Base-by-base conservation (phyloP, 2,329 filamentous ascomycete genomes). In the Colletotrichum falcatum region DNA sequence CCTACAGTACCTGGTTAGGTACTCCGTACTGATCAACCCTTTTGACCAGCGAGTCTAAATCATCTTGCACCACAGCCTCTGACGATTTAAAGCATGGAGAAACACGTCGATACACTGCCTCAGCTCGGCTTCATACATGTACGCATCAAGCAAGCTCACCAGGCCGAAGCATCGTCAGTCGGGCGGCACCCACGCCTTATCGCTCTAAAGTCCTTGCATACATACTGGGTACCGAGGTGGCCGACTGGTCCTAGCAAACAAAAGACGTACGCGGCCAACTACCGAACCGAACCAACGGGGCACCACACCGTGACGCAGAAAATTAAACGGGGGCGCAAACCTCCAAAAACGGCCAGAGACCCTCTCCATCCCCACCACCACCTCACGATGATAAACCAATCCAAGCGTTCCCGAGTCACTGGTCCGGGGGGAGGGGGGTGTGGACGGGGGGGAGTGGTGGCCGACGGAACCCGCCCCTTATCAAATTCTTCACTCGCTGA, bases 381-480 rank as follows among this genome's bases (percentile, higher is more conserved):
- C n/a, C n/a, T n/a, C n/a, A n/a, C n/a, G n/a, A n/a, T n/a, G n/a
- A n/a, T 58, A 37, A 14, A 11, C 35, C 55, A 28, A 16, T 20
- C 20, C 53, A 55, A 33, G 46, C n/a, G 46, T n/a, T 35, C 18
- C 11, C 30, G 30, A 54, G 9, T 33, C 28, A 5, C 18, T 30
- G 5, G 20, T 56, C 35, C 35, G 7, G 37, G 37, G 37, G 14
- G 37, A 14, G 14, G 37, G 3, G 37, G 37, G 37, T 14, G 14
- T 37, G 11, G 35, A 14, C 5, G 14, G 16, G 18, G 39, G 39
- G 30, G 30, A 4, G 6, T 3, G 55, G 58, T 23, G 61, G 67
- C 67, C 67, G 67, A 70, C 53, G 49, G 58, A 70, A 70, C 42
- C 46, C 33, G n/a, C 46, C 46, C 33, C 16, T 42, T 33, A 30